Evolutionary conservation across 495 filamentous ascomycete species (phyloP), one percentile per base, ranked within the genome.

Genomic region (Penicillium pulvis): DNA sequence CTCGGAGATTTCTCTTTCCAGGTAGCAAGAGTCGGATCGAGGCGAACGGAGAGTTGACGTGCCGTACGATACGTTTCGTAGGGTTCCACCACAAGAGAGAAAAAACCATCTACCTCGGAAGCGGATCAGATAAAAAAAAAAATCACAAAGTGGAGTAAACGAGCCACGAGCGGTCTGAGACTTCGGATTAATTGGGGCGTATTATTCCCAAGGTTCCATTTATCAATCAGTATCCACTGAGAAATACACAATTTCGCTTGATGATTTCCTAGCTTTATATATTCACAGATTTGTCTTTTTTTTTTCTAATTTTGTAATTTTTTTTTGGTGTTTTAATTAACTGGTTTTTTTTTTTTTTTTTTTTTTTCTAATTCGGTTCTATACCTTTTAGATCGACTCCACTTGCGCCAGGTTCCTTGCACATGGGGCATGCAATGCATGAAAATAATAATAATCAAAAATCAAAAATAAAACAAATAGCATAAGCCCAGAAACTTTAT

Each of bases 61-160:
- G 50, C 35, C 59, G 55, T 61, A 61, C 51, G 45, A 58, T 62
- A 62, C 60, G 51, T 62, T 58, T 49, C 48, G 42, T 16, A 9
- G 9, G 54, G 54, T 26, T 45, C 54, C 54, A 56, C 54, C 19
- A 16, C 0, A 2, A 12, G 1, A 36, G 12, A 45, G 4, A 20
- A 45, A 48, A 54, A 46, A 50, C 6, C 16, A 58, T n/a, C 6
- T 41, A 41, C 39, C 39, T 43, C 33, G 43, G 23, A 51, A 61
- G 60, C 67, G 65, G 67, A 70, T 70, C 67, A 63, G 67, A 68
- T 68, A 70, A 68, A 61, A 65, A 58, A 63, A 59, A 57, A 56
- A 52, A 31, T 23, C 59, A 53, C 56, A 9, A 17, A 50, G 42
- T 28, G 35, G 30, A 19, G 51, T 14, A 30, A 45, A n/a, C 26